These are phyloP conservation scores for Didymella pomorum DNA, from an alignment of 2,329 filamentous ascomycete species.

Conservation along the genomic window DNA sequence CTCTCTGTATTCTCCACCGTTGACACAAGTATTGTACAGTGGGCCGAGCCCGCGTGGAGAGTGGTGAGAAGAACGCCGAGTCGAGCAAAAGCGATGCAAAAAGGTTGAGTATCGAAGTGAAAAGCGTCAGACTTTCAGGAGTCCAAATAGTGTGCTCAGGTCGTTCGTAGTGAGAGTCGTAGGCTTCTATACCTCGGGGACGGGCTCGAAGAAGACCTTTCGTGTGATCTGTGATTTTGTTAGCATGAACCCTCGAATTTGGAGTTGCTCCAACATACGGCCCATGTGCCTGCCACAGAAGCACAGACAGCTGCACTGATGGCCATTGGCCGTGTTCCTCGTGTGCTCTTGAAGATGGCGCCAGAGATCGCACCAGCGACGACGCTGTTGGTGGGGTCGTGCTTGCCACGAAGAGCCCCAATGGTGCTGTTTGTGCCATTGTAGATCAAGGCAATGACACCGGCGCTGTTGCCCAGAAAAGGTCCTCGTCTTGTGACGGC, in stretches of 20 bases:
- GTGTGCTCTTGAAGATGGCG: slow-evolving; percentile 95
- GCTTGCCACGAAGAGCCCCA: slow-evolving; percentile 51
- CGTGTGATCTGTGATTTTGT: slow-evolving; percentile 33
- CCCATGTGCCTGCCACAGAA: slow-evolving; percentile 84
- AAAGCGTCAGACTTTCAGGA: slow-evolving; percentile 3
- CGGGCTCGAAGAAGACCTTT: slow-evolving; percentile 40
- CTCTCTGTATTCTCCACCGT: slow-evolving; percentile 8
- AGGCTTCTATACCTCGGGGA: slow-evolving; percentile 12
- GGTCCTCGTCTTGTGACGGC: slow-evolving; percentile 91
- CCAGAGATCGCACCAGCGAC: slow-evolving; percentile 85
- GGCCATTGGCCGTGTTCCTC: slow-evolving; percentile 88
- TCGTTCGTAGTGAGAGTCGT: neutral
- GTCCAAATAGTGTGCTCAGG: slow-evolving; percentile 2
- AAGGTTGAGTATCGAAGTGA: slow-evolving; percentile 22
- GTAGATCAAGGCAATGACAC: slow-evolving; percentile 94
- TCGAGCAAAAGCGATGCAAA: slow-evolving; percentile 25
- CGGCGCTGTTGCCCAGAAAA: slow-evolving; percentile 94
- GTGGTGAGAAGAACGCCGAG: slow-evolving; percentile 28
- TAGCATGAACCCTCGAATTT: slow-evolving; percentile 2
- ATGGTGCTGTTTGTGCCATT: slow-evolving; percentile 69
- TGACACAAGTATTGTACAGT: slow-evolving; percentile 32
- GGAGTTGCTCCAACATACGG: slow-evolving; percentile 61
- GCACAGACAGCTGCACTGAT: slow-evolving; percentile 92
- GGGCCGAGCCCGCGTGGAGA: slow-evolving; percentile 25
- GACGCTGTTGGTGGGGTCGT: slow-evolving; percentile 86